Evolutionary conservation across 345 rosid species (phyloP), one percentile per base, ranked within the genome.

Genomic region (Conringia planisiliqua): DNA sequence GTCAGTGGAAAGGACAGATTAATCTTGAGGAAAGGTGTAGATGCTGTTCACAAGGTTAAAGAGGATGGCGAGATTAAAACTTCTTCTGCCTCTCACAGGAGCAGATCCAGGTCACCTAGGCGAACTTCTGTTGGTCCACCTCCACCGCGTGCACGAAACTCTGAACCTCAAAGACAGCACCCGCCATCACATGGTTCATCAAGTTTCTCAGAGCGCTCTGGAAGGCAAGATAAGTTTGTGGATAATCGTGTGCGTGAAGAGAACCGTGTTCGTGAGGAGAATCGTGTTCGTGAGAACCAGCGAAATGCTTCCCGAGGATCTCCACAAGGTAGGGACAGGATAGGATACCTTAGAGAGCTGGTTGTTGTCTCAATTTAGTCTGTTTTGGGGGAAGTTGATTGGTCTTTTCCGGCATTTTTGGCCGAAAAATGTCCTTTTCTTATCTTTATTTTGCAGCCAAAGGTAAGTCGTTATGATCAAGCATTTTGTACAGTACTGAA

Each of bases 281-380:
- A 35, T 48, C 78, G 61, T 65, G 20, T 56, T 64, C 93, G 86
- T 55, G 91, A 86, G 75, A 90, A 87, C 82, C 73, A 82, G 50
- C 90, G 85, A 62, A 95, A 82, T 78, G 73, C 88, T 58, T 68
- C 92, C 68, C 89, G 89, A 82, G 85, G 79, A 86, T 90, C 97
- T 78, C 97, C 98, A 78, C 99, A 92, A 95, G 99, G 99, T 92
- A 95, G 97, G 99, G 81, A 84, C 82, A 79, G 86, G 87, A 79
- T 90, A 86, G 92, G 88, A 85, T 85, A 69, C 82, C 80, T 87
- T 86, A 84, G 79, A 68, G 82, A 82, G 82, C 88, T 80, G 86
- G 87, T 90, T 82, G 80, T 71, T 71, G 35, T 74, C 82, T 76
- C 82, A 80, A 78, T 61, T 71, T 73, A 81, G 64, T 20, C 83